Evolutionary conservation across 1,284 basidiomycete genomes (phyloP), one percentile per base, ranked within the genome.

Genomic region (Xerocomus minutiporus): DNA sequence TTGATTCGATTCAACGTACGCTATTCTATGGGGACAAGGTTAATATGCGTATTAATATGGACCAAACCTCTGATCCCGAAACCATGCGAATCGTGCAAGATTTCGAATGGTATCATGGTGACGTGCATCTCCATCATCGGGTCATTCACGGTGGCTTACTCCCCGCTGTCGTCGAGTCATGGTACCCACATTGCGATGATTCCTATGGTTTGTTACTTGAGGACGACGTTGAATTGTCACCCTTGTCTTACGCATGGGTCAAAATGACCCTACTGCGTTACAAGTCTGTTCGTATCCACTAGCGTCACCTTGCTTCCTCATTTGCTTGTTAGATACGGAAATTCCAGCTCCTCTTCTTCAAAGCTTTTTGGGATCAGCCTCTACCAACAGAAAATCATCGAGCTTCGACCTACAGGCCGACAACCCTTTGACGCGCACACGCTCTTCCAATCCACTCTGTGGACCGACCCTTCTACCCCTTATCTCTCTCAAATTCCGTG

Each of bases 401-500:
- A 93, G 61, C 76, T 92, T 2, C 81, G 78, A 12, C 77, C 79
- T 0, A 78, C 80, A 57, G 88, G 90, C 7, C 78, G 90, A 5
- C 77, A 75, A 41, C 72, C 77, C 11, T 91, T 92, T 67, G 72
- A 88, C 62, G 80, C 88, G 1, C 81, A 79, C 51, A 53, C 62
- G 1, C 67, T 86, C 7, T 86, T 93, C 64, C 63, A 67, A 7
- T 58, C 69, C 0, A 61, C 73, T 9, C 73, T 71, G 4, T 46
- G 81, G 13, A 47, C 67, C 0, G 59, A 79, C 46, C 69, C 77
- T 0, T 70, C 75, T 5, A 84, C 82, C 0, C 90, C 91, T 0
- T 93, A 91, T 66, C 78, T 91, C 34, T 91, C 88, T 0, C 86
- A 88, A 56, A 81, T 91, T 12, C 91, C 90, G 1, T 93, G 91